phyloP scores from a whole-genome alignment of 257 asterid genomes.

The Osmanthus fragrans region DNA sequence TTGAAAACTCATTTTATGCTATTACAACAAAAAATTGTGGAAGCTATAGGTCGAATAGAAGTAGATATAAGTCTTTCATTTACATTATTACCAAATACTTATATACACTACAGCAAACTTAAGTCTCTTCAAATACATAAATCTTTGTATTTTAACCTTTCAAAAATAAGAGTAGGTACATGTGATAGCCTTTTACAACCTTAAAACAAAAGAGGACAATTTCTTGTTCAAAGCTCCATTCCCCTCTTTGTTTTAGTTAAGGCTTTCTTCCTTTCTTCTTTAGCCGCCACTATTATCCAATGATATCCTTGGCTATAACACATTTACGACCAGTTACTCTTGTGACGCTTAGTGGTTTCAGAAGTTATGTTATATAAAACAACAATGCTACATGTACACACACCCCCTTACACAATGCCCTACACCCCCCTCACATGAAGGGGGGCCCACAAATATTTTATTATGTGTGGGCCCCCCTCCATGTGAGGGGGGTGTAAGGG shows the following conservation, averaged over 20 bases:
- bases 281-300: not conserved
- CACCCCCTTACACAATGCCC: no score
- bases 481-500: no score
- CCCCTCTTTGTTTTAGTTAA: not conserved
- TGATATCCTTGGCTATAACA: not conserved
- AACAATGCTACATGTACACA: no score
- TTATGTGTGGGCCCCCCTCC: no score
- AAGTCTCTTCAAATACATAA: not conserved
- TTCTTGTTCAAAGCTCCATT: not conserved
- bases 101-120: no score
- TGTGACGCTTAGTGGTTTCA: not conserved
- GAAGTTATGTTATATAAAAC: not conserved
- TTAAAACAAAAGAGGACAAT: not conserved
- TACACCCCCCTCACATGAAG: no score
- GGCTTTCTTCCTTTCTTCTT: not conserved
- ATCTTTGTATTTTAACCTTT: no score
- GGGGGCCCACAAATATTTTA: no score
- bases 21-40: no score
- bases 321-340: not conserved
- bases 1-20: not conserved
- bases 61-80: not conserved
- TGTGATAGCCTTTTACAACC: not conserved
- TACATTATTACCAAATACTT: not conserved
- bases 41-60: not conserved
- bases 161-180: no score